Evolutionary conservation across 805 yeast species (phyloP), one percentile per base, ranked within the genome.

Genomic region (Zygosaccharomyces bailii): DNA sequence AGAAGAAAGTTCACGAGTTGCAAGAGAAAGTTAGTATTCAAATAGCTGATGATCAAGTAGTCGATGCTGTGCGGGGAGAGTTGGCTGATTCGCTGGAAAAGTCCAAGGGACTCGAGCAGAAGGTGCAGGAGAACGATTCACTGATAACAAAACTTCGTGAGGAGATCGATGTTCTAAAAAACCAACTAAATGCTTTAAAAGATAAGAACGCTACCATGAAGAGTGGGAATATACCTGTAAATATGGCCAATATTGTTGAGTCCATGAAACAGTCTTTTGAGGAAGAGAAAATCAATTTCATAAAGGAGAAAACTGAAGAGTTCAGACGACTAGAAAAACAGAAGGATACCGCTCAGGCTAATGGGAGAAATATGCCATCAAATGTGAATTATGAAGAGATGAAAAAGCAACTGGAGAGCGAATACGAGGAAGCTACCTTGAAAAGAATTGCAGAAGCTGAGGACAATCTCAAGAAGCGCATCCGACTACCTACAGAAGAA

Each of bases 391-490:
- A 55, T 19, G 57, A 50, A 7, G 51, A 39, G 10, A 30, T 61
- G 27, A 59, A 55, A 39, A 52, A 48, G 6, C 67, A 70, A 42
- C 64, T 76, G 54, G 71, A 72, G 44, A 61, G 57, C 33, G 71
- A 66, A 27, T 56, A 61, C 38, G 63, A 66, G 52, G 60, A 56
- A 41, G 53, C 50, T 14, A 54, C 58, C 8, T 14, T 42, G 5
- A 56, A 44, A 61, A 61, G 61, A 57, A 67, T 50, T 11, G 66
- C 69, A 46, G 68, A 71, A 35, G 69, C 74, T 14, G 71, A 68
- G 24, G 74, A 70, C 36, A 72, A 75, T 2, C 66, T 76, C 39
- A 67, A 69, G 42, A 75, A 76, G 19, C 74, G 78, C 34, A 75
- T 76, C 39, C 76, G 79, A 57, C 39, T 54, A 30, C 66, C 66